Evolutionary conservation across 2,329 filamentous ascomycete genomes (phyloP), one percentile per base, ranked within the genome.

Genomic region (Trichoderma brevicompactum): DNA sequence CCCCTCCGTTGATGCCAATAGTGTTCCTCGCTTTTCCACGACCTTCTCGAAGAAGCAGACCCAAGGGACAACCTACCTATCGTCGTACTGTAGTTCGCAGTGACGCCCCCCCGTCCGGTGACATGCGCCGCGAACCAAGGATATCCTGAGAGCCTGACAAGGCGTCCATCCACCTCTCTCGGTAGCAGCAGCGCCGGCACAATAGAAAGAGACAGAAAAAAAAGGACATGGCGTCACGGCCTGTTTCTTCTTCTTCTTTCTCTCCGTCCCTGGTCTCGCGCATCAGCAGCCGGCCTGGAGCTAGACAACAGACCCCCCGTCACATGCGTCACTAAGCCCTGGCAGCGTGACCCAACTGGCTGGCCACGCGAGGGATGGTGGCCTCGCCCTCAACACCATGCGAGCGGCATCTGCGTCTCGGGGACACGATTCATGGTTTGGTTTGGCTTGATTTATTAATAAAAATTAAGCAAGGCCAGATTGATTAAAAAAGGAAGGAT

Each of bases 301-400:
- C 56, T 32, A 48, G 34, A 13, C 32, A n/a, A 38, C 40, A 15
- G 12, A 6, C 28, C 46, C 62, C 62, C 52, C 43, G 62, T 65
- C 62, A 65, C 53, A 65, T 65, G 62, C 62, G 62, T 59, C 53
- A 52, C 53, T 48, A 58, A 65, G 46, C 53, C 62, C 61, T 43
- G 62, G 62, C 60, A 63, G 36, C 62, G 62, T 65, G 62, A 65
- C 56, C 56, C 56, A 40, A 28, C 56, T 36, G 50, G 50, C 50
- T 40, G 50, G 50, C 55, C 40, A 32, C 53, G 55, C 38, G 36
- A 59, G 28, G 38, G 40, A 15, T 55, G 41, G 50, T 34, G 41
- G 32, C 32, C 15, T 55, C 19, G 38, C 17, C 7, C 36, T 38
- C 36, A 38, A 38, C 36, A 10, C 36, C 36, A 38, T 38, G 36